Evolutionary conservation across 75 land plant genomes (phyloP).

Genomic region (Chamaecyparis obtusa): DNA sequence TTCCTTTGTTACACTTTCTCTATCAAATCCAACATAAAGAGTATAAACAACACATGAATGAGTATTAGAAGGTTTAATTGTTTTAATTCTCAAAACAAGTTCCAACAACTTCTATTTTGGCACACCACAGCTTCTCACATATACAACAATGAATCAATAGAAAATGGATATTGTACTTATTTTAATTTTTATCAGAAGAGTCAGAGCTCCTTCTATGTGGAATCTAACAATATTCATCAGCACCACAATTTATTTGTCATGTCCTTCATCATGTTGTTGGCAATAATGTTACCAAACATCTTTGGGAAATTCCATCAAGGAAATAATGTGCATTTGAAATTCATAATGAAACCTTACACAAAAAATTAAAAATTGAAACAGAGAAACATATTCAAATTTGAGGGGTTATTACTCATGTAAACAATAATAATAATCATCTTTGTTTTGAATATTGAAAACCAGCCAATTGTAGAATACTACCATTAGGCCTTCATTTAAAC

Average conservation of each 20-base stretch:
- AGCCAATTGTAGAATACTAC: not conserved
- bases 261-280: not conserved
- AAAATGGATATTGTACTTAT: not conserved
- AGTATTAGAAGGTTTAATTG: not conserved
- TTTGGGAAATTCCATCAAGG: not conserved
- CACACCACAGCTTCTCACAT: not conserved
- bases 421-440: not conserved
- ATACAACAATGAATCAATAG: not conserved
- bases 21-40: not conserved
- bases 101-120: not conserved
- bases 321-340: not conserved
- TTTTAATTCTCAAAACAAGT: not conserved
- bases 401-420: not conserved
- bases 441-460: not conserved
- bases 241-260: not conserved
- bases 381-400: not conserved
- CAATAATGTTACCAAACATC: not conserved
- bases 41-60: not conserved
- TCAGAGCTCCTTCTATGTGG: not conserved
- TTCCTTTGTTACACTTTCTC: not conserved
- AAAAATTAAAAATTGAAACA: not conserved
- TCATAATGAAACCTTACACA: not conserved
- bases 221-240: not conserved
- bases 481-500: not conserved
- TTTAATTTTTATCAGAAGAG: not conserved